Conservation (phyloP, 116 monocot genomes). For the Dioscorea cayenensis region DNA sequence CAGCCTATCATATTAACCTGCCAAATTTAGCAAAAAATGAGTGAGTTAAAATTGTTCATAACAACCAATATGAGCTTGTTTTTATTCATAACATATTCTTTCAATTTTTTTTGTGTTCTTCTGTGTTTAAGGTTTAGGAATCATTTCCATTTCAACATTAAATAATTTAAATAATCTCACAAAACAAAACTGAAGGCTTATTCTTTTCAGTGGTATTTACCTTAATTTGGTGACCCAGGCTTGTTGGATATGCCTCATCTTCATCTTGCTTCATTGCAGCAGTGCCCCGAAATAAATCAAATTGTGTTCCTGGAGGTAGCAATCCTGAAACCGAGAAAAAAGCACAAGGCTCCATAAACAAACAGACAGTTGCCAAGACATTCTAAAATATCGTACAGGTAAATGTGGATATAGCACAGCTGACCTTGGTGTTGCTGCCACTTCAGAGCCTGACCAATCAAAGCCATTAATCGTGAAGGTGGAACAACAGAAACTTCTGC, state of each 20-base stretch:
- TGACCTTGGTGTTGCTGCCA: constrained; percentile 99
- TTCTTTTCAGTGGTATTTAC: constrained; percentile 5
- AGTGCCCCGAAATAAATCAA: constrained; percentile 95
- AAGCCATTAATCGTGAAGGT: constrained; percentile 87
- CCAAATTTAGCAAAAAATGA: no score
- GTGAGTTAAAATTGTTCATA: no score
- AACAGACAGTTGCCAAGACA: neutral
- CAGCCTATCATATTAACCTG: no score
- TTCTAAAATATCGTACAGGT: neutral
- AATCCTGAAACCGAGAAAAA: constrained; percentile 47
- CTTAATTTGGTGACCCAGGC: constrained; percentile 78
- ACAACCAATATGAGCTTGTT: neutral
- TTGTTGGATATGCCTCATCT: constrained; percentile 90
- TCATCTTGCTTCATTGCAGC: constrained; percentile 99
- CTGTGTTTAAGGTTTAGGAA: no score
- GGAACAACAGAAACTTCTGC: constrained; percentile 92
- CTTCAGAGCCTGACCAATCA: constrained; percentile 96
- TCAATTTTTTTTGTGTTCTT: neutral
- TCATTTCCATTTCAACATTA: no score
- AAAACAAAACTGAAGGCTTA: no score
- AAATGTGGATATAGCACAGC: neutral
- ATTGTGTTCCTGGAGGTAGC: constrained; percentile 95
- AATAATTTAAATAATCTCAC: no score
- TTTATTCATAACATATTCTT: neutral
- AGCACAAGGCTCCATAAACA: neutral